Base-by-base conservation (phyloP, 1,284 basidiomycete species). In the Phaffia rhodozyma region DNA sequence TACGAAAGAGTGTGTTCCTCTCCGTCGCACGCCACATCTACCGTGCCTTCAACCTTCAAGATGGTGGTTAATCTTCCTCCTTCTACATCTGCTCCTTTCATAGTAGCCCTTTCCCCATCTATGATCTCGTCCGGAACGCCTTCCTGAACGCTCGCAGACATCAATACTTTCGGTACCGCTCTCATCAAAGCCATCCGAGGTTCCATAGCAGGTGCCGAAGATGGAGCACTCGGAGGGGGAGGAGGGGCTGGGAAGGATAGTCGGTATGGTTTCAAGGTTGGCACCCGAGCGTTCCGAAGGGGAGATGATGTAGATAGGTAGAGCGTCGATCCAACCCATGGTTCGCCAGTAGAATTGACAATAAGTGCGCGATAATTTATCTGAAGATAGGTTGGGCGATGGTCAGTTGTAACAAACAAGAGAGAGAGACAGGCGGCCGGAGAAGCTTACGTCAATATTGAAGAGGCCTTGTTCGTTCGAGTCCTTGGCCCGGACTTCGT, bases 281-380 rank as follows among this genome's bases (percentile, higher is more conserved):
- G 72, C 29, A 72, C 68, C 3, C 58, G 58, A 29, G 62, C 60
- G 2, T 67, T 63, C 29, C 66, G 47, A 27, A 68, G 55, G 43
- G 70, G 70, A 20, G 72, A 72, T 4, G 79, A 77, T 0, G 82
- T 83, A 72, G 80, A 83, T n/a, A 85, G 74, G 1, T 78, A 80
- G 30, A 85, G 75, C 0, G 73, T 67, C 0, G 79, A 76, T 63
- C 78, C 74, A 18, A 68, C 75, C 83, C 83, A 85, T 66, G 83
- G 80, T 69, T 85, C 84, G 11, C 83, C 83, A 0, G 83, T 83
- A 65, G 69, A 73, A 68, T 85, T 83, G 0, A 72, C 73, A 62
- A 85, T 76, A 43, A 75, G 75, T 0, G 83, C 82, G 27, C 81
- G 79, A 68, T 83, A 84, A 66, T 82, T 79, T 1, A 85, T 60